Base-by-base conservation (phyloP, 192 early-diverging fungal species). In the Funneliformis mosseae region DNA sequence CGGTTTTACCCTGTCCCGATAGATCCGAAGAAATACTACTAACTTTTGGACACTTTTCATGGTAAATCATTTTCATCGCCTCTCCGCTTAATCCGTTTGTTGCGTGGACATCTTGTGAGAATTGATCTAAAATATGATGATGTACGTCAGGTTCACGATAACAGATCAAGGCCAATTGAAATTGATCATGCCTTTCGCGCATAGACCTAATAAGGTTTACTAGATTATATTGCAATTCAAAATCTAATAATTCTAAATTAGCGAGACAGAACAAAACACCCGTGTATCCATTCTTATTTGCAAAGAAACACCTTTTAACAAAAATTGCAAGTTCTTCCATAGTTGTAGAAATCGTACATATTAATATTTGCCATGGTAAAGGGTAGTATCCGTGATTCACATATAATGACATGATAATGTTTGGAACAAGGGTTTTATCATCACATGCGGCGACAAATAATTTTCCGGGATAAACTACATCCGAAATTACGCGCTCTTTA, bases 91-190 rank as follows among this genome's bases (percentile, higher is more conserved):
- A 74, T 10, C 80, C 80, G 12, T 39, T 67, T 11, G 70, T 81
- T 21, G n/a, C n/a, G 48, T 75, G 71, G 41, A 81, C 80, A 75
- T 60, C n/a, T 33, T 81, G 55, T 8, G 72, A 43, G 75, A 81
- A 81, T 75, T 81, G 68, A 28, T 81, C 80, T 2, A 81, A 25
- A 39, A 81, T 81, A 50, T 81, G 80, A 48, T 81, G 70, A 74
- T 81, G 80, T 8, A 64, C 18, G 46, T 62, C 80, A 8, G 10
- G 21, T 59, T 81, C 74, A 8, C 74, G 48, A 16, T 62, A 74
- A 46, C 80, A 81, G 21, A 81, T 68, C 21, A 81, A 76, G 7
- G 77, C 64, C 12, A 78, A 78, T 28, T 69, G 23, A 50, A 63
- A 78, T 1, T 23, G 16, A 16, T 66, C 39, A 7, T 69, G 23